phyloP scores from a whole-genome alignment of 805 yeast species.

The Kodamaea kakaduensis region DNA sequence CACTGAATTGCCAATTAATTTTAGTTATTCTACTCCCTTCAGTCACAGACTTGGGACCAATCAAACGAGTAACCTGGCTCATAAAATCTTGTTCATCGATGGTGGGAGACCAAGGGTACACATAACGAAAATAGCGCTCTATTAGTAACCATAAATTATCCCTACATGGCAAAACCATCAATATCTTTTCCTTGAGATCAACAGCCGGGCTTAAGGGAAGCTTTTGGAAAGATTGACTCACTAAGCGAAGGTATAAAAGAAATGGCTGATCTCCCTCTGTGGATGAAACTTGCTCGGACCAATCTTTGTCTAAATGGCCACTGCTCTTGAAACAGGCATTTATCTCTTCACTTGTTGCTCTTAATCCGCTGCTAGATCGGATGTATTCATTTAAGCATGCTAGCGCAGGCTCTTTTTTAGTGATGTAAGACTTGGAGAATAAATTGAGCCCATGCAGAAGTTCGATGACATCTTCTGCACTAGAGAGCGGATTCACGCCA shows the following conservation, averaged over 20 bases:
- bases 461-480: slow-evolving; percentile 4
- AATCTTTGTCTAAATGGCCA: neutral
- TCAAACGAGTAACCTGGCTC: slow-evolving; percentile 13
- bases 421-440: slow-evolving; percentile 9
- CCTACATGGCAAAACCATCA: slow-evolving; percentile 14
- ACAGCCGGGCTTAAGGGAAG: slow-evolving; percentile 3
- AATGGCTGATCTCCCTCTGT: neutral
- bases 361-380: slow-evolving; percentile 1
- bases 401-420: slow-evolving; percentile 7
- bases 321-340: neutral
- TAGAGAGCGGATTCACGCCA: slow-evolving; percentile 7
- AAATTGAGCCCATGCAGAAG: slow-evolving; percentile 6
- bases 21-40: slow-evolving; percentile 23
- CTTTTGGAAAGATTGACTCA: slow-evolving; percentile 9
- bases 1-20: slow-evolving; percentile 22
- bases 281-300: no score
- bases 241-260: slow-evolving; percentile 5
- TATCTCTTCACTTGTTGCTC: slow-evolving; percentile 3
- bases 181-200: slow-evolving; percentile 6
- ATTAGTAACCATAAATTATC: slow-evolving; percentile 17
- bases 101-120: slow-evolving; percentile 18
- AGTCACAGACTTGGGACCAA: slow-evolving; percentile 12
- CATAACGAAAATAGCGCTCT: slow-evolving; percentile 15
- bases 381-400: slow-evolving; percentile 6
- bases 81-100: slow-evolving; percentile 20